Base-by-base conservation (phyloP, 148 eudicot species). In the Drosera capensis region DNA sequence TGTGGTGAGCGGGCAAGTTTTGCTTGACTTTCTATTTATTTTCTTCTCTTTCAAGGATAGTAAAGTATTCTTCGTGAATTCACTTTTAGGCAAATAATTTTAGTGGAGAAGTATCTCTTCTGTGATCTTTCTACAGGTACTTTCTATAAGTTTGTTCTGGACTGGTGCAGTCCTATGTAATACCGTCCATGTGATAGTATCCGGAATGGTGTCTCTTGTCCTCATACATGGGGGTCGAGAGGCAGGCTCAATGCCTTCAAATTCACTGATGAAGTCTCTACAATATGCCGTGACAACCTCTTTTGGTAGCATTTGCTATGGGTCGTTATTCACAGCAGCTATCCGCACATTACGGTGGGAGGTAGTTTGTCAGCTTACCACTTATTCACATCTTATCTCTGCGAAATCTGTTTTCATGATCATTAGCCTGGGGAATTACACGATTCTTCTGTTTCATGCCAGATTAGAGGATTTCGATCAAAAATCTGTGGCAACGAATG, bases 1-100 rank as follows among this genome's bases (percentile, higher is more conserved):
- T 75, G 70, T 71, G 97, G 97, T 90, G 87, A 90, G 97, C 79
- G 56, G 95, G 87, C 84, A 78, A 78, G 87, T 90, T 74, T 77
- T 68, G 65, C 62, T 66, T 35, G 61, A 63, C 55, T 55, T 57
- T 49, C 26, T 40, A 36, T 57, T 22, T 31, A 21, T 53, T 8
- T 15, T 42, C 20, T n/a, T 12, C 38, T 52, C 15, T 24, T 18
- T 13, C 21, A 7, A 14, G 40, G 50, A 14, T 38, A 12, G 30
- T 19, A 44, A 21, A 18, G 51, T 36, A 40, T 5, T n/a, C n/a
- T n/a, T n/a, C 18, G n/a, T 37, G 20, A 19, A 14, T 25, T 8
- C 24, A 13, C 28, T 9, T 25, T 37, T 59, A 26, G 46, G 48
- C 35, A 25, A 34, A 11, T 35, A 49, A 40, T 40, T 14, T 14